These are phyloP conservation scores for Larix sibirica DNA, from an alignment of 83 land plant species.

Conservation along the genomic window DNA sequence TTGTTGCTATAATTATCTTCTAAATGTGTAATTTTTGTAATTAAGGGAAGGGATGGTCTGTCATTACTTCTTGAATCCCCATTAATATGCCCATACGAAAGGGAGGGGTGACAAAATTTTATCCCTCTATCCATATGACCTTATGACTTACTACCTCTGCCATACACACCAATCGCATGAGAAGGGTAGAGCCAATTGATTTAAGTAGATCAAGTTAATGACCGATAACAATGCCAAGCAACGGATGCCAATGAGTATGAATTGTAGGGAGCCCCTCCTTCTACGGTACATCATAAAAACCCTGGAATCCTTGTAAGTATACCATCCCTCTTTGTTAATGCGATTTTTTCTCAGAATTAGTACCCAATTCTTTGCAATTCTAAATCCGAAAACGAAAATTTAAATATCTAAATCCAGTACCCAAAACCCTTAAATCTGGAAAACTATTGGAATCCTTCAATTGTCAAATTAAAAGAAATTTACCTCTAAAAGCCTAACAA, in stretches of 20 bases:
- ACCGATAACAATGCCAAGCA: not conserved
- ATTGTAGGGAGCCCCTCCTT: slow-evolving; percentile 4
- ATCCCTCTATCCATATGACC: too few relatives aligned
- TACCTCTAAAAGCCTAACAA: not conserved
- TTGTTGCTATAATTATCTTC: too few relatives aligned
- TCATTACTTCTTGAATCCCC: too few relatives aligned
- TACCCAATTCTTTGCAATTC: not conserved
- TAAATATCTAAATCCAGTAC: not conserved
- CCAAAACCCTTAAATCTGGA: not conserved
- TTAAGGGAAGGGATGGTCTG: too few relatives aligned
- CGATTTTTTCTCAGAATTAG: not conserved
- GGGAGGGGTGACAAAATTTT: too few relatives aligned
- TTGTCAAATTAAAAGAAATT: not conserved
- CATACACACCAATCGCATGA: not conserved
- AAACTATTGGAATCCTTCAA: not conserved
- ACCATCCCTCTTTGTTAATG: not conserved
- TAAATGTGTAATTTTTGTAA: too few relatives aligned
- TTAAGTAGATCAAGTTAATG: not conserved
- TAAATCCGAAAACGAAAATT: not conserved
- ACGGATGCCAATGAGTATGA: not conserved
- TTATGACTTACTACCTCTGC: not conserved
- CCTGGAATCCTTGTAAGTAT: slow-evolving; percentile 14
- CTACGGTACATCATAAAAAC: not conserved
- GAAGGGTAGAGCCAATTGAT: not conserved
- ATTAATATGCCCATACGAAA: too few relatives aligned